Conservation (phyloP, 2,329 filamentous ascomycete species). For the Hypoxylon sp. region DNA sequence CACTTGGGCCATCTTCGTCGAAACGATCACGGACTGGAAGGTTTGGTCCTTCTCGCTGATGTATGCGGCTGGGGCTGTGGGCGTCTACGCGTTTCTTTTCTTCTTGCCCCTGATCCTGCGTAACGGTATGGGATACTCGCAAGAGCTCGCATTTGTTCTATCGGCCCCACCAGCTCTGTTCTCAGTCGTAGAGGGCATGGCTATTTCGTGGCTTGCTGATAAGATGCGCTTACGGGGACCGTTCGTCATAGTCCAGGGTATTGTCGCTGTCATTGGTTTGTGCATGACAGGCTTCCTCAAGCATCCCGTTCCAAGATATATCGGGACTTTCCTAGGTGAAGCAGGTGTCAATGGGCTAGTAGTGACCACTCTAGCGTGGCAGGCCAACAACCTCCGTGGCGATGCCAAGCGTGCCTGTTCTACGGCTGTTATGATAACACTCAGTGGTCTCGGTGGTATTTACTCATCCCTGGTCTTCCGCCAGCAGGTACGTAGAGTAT, state of each 20-base stretch:
- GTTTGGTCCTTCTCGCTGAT: slow-evolving; percentile 45
- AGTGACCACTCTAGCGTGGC: slow-evolving; percentile 49
- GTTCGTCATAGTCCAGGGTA: slow-evolving; percentile 41
- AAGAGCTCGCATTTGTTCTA: slow-evolving; percentile 51
- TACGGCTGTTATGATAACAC: slow-evolving; percentile 39
- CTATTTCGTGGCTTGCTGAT: slow-evolving; percentile 53
- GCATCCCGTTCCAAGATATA: slow-evolving; percentile 40
- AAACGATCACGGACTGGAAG: slow-evolving; percentile 43
- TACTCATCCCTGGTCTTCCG: slow-evolving; percentile 43
- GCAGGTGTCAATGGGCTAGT: slow-evolving; percentile 52
- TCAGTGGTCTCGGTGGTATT: slow-evolving; percentile 42
- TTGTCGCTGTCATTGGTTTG: slow-evolving; percentile 43
- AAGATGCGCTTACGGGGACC: slow-evolving; percentile 46
- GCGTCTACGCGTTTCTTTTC: slow-evolving; percentile 47
- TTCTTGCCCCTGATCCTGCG: slow-evolving; percentile 46
- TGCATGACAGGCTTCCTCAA: slow-evolving; percentile 46
- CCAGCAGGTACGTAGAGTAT: slow-evolving; percentile 37
- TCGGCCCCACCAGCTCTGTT: slow-evolving; percentile 55
- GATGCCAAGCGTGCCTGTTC: slow-evolving; percentile 45
- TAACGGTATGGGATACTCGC: slow-evolving; percentile 43
- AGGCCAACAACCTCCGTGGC: slow-evolving; percentile 53
- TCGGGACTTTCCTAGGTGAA: slow-evolving; percentile 52
- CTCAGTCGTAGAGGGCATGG: slow-evolving; percentile 52
- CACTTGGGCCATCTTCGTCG: slow-evolving; percentile 38
- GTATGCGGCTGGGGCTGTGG: slow-evolving; percentile 44